These are phyloP conservation scores for Triangularia verruculosa DNA, from an alignment of 2,329 filamentous ascomycete genomes.

Conservation along the genomic window DNA sequence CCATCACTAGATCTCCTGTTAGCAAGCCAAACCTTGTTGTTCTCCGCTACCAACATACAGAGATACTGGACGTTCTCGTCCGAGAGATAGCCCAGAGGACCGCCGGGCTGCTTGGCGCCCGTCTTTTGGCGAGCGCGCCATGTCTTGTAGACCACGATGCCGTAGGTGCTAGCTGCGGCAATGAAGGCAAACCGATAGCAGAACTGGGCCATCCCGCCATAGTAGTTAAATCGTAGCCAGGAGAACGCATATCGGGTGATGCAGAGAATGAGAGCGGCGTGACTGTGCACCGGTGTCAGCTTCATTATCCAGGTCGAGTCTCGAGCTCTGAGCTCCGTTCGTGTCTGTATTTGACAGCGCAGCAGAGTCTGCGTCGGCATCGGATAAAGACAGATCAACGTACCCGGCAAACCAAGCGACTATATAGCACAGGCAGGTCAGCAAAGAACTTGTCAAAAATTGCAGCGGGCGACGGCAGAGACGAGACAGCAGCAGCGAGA, in stretches of 20 bases:
- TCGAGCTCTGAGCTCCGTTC: slow-evolving; percentile 12
- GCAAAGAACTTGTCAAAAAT: slow-evolving; percentile 21
- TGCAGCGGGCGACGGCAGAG: not conserved
- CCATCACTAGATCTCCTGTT: slow-evolving; percentile 65
- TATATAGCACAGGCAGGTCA: slow-evolving; percentile 38
- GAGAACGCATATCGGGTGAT: slow-evolving; percentile 81
- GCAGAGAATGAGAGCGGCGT: slow-evolving; percentile 79
- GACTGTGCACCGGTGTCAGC: slow-evolving; percentile 49
- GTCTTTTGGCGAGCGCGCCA: slow-evolving; percentile 80
- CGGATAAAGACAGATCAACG: slow-evolving; percentile 36
- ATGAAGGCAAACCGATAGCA: slow-evolving; percentile 90
- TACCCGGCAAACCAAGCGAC: slow-evolving; percentile 82
- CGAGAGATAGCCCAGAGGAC: slow-evolving; percentile 63
- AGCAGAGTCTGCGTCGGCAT: not conserved
- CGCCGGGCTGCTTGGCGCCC: slow-evolving; percentile 58
- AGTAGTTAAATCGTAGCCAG: slow-evolving; percentile 85
- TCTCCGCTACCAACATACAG: slow-evolving; percentile 55
- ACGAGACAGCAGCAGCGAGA: not conserved
- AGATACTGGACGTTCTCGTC: slow-evolving; percentile 99
- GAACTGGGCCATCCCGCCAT: slow-evolving; percentile 71
- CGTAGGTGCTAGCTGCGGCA: slow-evolving; percentile 87
- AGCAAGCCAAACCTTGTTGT: not conserved
- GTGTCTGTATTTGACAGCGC: not conserved
- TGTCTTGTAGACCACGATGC: slow-evolving; percentile 98
- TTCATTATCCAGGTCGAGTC: not conserved